phyloP scores from a whole-genome alignment of 257 asterid species.

The Ligustrum vulgare region DNA sequence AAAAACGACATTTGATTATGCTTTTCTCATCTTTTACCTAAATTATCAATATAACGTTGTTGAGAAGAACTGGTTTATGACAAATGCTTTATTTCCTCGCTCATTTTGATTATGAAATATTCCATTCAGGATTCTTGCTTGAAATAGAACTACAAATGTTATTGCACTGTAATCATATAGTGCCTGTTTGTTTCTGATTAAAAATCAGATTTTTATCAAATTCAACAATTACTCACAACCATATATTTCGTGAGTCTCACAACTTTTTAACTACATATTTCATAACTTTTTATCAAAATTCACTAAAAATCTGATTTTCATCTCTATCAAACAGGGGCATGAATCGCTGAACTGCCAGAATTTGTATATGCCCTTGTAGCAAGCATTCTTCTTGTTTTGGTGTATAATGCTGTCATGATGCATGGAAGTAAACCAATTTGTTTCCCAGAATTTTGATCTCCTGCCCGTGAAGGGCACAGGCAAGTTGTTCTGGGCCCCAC shows the following conservation, averaged over 20 bases:
- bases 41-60: not conserved
- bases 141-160: not conserved
- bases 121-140: not conserved
- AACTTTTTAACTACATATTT: too few species aligned
- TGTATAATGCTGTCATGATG: not conserved
- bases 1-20: not conserved
- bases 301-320: too few species aligned
- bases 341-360: not conserved
- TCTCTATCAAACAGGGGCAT: too few species aligned
- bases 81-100: not conserved
- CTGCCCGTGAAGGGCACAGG: too few species aligned
- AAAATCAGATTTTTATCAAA: too few species aligned
- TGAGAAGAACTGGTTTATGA: slow-evolving; percentile 10
- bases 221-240: too few species aligned
- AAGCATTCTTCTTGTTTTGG: not conserved
- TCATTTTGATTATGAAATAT: not conserved
- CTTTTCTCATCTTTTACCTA: not conserved
- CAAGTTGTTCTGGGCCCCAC: too few species aligned
- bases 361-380: not conserved
- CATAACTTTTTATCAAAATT: too few species aligned
- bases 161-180: not conserved
- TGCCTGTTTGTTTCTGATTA: too few species aligned
- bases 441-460: too few species aligned
- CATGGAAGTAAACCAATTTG: not conserved
- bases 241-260: too few species aligned